These are phyloP conservation scores for Primulina tabacum DNA, from an alignment of 257 asterid species.

Conservation along the genomic window DNA sequence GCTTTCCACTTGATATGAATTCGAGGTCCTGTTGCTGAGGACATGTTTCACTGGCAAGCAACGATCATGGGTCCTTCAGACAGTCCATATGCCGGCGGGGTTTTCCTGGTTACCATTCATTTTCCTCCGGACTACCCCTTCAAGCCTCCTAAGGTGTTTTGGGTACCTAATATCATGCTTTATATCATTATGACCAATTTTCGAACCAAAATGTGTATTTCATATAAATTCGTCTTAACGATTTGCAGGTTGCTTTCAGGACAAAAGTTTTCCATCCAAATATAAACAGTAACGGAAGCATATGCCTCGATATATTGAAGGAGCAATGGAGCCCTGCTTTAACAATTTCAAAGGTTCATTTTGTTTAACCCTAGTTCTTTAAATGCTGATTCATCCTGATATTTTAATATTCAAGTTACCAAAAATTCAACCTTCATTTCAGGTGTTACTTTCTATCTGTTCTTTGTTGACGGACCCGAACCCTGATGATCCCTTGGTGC, in stretches of 20 bases:
- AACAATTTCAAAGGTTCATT: constrained; percentile 42
- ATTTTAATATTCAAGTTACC: neutral
- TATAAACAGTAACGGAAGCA: constrained; percentile 36
- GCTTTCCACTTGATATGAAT: neutral
- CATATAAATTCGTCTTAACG: constrained; percentile 3
- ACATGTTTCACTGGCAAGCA: constrained; percentile 52
- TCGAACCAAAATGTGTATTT: neutral
- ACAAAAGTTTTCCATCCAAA: constrained; percentile 43
- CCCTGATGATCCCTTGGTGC: constrained; percentile 55
- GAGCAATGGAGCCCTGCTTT: constrained; percentile 30
- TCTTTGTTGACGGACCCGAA: constrained; percentile 43
- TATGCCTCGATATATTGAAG: constrained; percentile 52
- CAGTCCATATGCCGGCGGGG: constrained; percentile 52
- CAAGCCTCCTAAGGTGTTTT: constrained; percentile 37
- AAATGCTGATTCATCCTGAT: neutral
- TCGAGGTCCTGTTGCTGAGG: constrained; percentile 42
- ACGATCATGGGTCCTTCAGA: constrained; percentile 51
- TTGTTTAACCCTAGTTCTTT: neutral
- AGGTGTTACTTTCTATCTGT: constrained; percentile 41
- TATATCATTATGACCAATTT: too few species aligned
- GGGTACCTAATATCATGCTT: neutral
- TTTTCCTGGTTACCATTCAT: constrained; percentile 45
- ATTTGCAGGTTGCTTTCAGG: constrained; percentile 41
- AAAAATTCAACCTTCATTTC: neutral
- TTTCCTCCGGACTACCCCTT: constrained; percentile 43